Evolutionary conservation across 164 flowering plant genomes (phyloP).

Genomic region (Tetrastigma voinierianum): DNA sequence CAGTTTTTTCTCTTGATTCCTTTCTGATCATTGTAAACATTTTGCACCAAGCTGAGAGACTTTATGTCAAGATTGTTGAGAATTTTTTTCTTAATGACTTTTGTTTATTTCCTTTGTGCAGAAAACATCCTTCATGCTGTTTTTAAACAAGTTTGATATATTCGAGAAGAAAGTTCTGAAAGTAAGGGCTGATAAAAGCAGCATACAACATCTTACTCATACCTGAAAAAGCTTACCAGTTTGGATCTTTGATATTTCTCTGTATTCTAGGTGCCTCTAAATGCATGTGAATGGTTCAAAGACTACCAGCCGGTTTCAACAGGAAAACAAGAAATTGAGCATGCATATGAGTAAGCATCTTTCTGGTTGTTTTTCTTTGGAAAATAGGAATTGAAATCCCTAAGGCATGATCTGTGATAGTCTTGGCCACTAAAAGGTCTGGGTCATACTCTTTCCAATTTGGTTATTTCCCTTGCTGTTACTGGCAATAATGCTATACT

Average conservation of each 20-base stretch:
- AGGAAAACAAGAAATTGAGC: slow-evolving; percentile 94
- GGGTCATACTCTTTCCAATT: too few relatives aligned
- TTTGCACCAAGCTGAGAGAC: not conserved
- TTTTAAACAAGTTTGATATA: slow-evolving; percentile 94
- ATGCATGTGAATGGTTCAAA: slow-evolving; percentile 94
- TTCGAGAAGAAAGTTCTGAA: slow-evolving; percentile 90
- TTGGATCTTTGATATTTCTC: slow-evolving; percentile 8
- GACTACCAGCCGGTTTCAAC: slow-evolving; percentile 89
- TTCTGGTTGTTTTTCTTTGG: not conserved
- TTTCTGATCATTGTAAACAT: too few relatives aligned
- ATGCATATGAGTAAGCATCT: slow-evolving; percentile 91
- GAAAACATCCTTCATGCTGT: slow-evolving; percentile 98
- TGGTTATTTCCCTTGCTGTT: too few relatives aligned
- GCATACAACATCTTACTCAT: not conserved
- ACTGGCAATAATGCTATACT: too few relatives aligned
- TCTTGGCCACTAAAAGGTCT: too few relatives aligned
- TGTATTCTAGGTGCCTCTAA: slow-evolving; percentile 71
- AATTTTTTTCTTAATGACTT: not conserved
- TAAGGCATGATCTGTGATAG: too few relatives aligned
- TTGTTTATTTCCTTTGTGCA: slow-evolving; percentile 33
- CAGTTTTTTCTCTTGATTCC: too few relatives aligned
- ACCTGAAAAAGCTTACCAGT: not conserved
- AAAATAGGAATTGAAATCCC: too few relatives aligned
- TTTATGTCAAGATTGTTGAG: not conserved
- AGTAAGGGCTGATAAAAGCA: slow-evolving; percentile 41